Percentiles rank a stretch among this genome's conserved stretches.
Conservation (phyloP, 768 basidiomycete species). For the Boletus vermiculosoides region DNA sequence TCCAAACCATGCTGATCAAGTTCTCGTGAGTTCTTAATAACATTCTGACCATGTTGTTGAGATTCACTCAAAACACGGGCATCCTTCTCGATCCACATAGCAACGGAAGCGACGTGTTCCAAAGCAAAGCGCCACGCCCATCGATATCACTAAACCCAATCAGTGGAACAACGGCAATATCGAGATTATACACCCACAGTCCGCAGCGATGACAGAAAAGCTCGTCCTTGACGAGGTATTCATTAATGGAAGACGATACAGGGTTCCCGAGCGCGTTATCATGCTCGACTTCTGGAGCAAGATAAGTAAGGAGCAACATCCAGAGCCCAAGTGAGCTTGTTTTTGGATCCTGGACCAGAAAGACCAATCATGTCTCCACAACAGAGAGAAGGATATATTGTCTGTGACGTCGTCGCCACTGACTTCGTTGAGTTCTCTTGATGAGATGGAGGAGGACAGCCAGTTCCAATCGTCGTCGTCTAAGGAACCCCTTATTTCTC, state of each 20-base stretch:
- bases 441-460: constrained; percentile 47
- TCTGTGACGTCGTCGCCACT: constrained; percentile 69
- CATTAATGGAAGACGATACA: constrained; percentile 86
- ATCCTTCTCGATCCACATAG: constrained; percentile 40
- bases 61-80: neutral
- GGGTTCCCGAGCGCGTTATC: constrained; percentile 90
- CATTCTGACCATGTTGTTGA: neutral
- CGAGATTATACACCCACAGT: constrained; percentile 74
- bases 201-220: constrained; percentile 43
- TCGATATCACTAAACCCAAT: constrained; percentile 72
- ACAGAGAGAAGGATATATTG: constrained; percentile 28
- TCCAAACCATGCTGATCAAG: constrained; percentile 91
- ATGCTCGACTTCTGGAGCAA: constrained; percentile 96
- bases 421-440: constrained; percentile 71
- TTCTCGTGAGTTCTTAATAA: constrained; percentile 56
- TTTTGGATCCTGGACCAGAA: neutral
- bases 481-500: constrained; percentile 30
- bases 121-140: constrained; percentile 59
- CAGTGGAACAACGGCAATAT: constrained; percentile 92
- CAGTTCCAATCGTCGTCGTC: constrained; percentile 24
- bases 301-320: constrained; percentile 47
- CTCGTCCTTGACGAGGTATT: constrained; percentile 77
- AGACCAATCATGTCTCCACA: constrained; percentile 1
- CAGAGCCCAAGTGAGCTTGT: constrained; percentile 41
- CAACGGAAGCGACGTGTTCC: constrained; percentile 78